These are phyloP conservation scores for Guillardia theta DNA, from an alignment of 78 protist species.

Conservation along the genomic window DNA sequence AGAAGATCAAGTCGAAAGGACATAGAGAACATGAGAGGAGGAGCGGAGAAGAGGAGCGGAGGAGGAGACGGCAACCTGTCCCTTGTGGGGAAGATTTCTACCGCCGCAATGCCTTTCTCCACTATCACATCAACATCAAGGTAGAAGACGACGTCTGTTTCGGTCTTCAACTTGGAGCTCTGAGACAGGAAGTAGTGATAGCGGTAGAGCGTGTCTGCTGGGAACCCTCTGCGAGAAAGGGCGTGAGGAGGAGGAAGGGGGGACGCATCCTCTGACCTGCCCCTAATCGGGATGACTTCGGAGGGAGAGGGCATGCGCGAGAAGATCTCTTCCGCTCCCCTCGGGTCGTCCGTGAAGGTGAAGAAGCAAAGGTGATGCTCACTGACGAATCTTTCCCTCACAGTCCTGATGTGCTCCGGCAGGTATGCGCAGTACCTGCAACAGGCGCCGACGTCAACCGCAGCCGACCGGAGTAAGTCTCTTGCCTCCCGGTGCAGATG, in stretches of 20 bases:
- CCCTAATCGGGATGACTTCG: no score
- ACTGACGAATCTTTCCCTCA: no score
- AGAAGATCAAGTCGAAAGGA: no score
- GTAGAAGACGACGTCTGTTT: background rate
- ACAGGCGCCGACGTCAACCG: background rate
- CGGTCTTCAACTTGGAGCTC: background rate
- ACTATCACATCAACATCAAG: background rate
- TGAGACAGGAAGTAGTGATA: background rate
- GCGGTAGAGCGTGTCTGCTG: background rate
- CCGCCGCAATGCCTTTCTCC: background rate
- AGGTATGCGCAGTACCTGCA: background rate
- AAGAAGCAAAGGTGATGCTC: no score
- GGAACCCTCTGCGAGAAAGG: slow-evolving; percentile 14
- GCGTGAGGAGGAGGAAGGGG: no score
- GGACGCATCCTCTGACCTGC: no score
- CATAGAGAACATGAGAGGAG: no score
- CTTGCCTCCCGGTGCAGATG: background rate
- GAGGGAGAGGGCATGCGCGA: no score
- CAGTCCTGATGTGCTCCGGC: background rate
- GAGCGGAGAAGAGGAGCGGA: no score
- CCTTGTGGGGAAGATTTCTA: background rate
- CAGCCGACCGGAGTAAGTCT: background rate
- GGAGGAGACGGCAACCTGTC: background rate
- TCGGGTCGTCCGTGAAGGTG: no score
- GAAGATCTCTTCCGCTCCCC: no score